Evolutionary conservation across 2,329 filamentous ascomycete genomes (phyloP).

Genomic region (Rutstroemia sp.): DNA sequence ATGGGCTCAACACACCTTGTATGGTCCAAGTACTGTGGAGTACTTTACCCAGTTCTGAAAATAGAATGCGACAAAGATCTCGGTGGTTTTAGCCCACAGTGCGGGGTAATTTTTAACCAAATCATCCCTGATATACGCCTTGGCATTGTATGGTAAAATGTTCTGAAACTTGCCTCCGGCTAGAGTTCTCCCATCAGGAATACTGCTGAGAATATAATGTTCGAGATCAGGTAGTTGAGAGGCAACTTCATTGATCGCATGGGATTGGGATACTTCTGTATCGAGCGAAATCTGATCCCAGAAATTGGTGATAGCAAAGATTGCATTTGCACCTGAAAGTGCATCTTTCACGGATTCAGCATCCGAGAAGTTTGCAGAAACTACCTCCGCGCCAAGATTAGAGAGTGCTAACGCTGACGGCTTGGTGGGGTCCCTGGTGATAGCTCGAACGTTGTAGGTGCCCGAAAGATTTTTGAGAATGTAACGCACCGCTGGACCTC

Average conservation of each 20-base stretch:
- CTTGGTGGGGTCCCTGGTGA: not conserved
- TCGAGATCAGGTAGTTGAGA: not conserved
- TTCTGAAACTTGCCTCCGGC: not conserved
- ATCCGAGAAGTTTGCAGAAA: not conserved
- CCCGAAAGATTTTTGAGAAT: constrained; percentile 1
- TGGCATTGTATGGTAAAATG: not conserved
- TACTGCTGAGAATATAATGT: not conserved
- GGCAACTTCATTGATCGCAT: not conserved
- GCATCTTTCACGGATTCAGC: not conserved
- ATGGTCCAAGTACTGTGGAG: not conserved
- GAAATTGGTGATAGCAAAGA: constrained; percentile 5
- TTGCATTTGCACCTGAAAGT: not conserved
- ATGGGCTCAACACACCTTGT: not conserved
- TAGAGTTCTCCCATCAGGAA: not conserved
- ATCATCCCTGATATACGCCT: not conserved
- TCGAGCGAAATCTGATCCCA: not conserved
- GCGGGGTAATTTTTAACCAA: not conserved
- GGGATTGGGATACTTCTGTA: not conserved
- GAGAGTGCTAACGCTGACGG: not conserved
- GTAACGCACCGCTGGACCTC: not conserved
- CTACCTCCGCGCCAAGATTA: not conserved
- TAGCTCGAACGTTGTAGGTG: constrained; percentile 1
- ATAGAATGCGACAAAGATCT: not conserved
- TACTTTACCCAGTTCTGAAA: constrained; percentile 1
- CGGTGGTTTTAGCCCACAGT: not conserved